phyloP scores from a whole-genome alignment of 306 rosid genomes.

The Castanea sativa region DNA sequence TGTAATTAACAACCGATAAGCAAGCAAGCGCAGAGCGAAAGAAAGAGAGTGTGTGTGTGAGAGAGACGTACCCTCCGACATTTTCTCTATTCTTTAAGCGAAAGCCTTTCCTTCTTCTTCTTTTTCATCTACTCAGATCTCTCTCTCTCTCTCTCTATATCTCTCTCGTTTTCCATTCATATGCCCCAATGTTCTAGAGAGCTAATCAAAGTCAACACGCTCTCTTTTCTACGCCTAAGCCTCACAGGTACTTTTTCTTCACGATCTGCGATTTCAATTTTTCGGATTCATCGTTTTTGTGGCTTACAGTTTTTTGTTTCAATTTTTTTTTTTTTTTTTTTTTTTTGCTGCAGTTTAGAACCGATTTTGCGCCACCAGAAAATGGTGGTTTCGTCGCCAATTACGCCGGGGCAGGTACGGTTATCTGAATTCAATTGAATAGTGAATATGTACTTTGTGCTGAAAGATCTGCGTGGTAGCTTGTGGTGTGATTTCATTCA shows the following conservation, averaged over 20 bases:
- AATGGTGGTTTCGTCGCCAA: constrained; percentile 69
- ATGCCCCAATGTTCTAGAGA: constrained; percentile 25
- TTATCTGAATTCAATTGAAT: background rate
- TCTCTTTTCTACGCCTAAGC: constrained; percentile 18
- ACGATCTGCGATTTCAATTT: constrained; percentile 35
- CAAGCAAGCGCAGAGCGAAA: constrained; percentile 2
- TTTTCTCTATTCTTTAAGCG: constrained; percentile 79
- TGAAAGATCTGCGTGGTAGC: too few species aligned
- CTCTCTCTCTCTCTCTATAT: constrained; percentile 3
- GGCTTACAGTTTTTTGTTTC: background rate
- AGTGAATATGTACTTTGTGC: background rate
- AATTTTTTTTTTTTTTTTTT: background rate
- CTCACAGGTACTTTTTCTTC: constrained; percentile 29
- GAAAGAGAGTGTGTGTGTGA: background rate
- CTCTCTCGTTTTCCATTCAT: constrained; percentile 34
- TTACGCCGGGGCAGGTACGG: constrained; percentile 81
- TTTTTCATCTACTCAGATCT: constrained; percentile 32
- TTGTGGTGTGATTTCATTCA: background rate
- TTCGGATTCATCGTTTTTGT: background rate
- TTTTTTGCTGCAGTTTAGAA: constrained; percentile 40
- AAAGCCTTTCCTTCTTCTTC: constrained; percentile 32
- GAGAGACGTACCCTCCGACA: constrained; percentile 74
- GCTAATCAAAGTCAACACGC: background rate
- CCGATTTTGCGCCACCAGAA: constrained; percentile 31
- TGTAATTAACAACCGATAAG: constrained; percentile 16